phyloP scores from a whole-genome alignment of 495 filamentous ascomycete species.

The Xylaria sp. region DNA sequence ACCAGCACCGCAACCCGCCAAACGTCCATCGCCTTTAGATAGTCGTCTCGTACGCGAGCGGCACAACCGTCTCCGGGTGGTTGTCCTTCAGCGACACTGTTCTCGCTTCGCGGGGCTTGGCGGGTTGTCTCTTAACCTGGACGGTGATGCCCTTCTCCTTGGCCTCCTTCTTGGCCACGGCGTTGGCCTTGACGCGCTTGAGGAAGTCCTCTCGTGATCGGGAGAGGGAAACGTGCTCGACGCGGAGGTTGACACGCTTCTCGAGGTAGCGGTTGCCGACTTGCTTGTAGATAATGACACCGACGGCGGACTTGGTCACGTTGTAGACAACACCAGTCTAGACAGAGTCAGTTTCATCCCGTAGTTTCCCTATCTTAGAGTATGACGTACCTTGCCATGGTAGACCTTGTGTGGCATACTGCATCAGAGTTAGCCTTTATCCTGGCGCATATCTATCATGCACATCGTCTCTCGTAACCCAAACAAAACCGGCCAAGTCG shows the following conservation, averaged over 20 bases:
- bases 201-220: conserved; percentile 96
- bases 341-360: not conserved
- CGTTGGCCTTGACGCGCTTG: conserved; percentile 93
- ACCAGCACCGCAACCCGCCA: conserved; percentile 28
- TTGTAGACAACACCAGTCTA: conserved; percentile 98
- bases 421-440: conserved; percentile 26
- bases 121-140: conserved; percentile 89
- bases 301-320: conserved; percentile 93
- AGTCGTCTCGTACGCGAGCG: conserved; percentile 95
- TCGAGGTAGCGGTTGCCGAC: conserved; percentile 98
- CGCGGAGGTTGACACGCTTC: conserved; percentile 98
- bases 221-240: conserved; percentile 95
- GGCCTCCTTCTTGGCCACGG: conserved; percentile 86
- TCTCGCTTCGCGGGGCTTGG: conserved; percentile 76
- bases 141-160: conserved; percentile 85
- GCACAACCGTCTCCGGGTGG: conserved; percentile 86
- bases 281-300: conserved; percentile 98
- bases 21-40: conserved; percentile 67
- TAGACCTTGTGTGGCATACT: conserved; percentile 96
- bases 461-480: not conserved
- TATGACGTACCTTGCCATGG: conserved; percentile 74
- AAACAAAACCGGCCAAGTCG: conserved; percentile 26
- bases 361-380: not conserved
- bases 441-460: not conserved
- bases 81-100: conserved; percentile 77